These are phyloP conservation scores for Lepidium campestre DNA, from an alignment of 441 rosid species.

Conservation along the genomic window DNA sequence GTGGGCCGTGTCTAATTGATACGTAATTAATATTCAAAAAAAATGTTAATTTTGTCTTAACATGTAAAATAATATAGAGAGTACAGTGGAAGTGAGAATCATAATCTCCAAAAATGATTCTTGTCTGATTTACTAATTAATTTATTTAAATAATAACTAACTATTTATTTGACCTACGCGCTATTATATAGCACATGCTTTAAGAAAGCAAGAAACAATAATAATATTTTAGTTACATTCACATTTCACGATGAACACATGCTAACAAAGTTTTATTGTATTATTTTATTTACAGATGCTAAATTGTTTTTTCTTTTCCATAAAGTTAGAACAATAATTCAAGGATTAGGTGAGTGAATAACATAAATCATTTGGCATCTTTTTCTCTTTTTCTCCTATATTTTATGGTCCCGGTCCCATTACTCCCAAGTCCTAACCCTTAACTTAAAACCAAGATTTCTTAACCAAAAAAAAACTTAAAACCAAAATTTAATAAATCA, in stretches of 20 bases:
- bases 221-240: constrained; percentile 14
- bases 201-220: background rate
- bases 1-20: background rate
- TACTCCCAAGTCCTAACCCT: background rate
- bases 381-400: background rate
- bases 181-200: constrained; percentile 16
- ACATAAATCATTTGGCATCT: constrained; percentile 21
- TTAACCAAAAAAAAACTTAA: background rate
- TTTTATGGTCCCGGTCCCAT: background rate
- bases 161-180: background rate
- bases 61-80: background rate
- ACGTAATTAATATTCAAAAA: background rate
- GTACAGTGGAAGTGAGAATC: constrained; percentile 1
- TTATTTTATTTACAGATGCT: background rate
- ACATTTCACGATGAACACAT: constrained; percentile 27
- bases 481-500: background rate
- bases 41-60: background rate
- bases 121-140: constrained; percentile 16
- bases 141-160: background rate
- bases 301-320: background rate
- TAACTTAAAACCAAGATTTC: background rate
- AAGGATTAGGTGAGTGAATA: constrained; percentile 10
- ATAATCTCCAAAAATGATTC: constrained; percentile 15
- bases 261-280: background rate
- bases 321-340: constrained; percentile 14